Percentiles rank a stretch among this genome's conserved stretches.
Evolutionary conservation across 2,329 filamentous ascomycete genomes (phyloP).

Genomic region (Cladosporium sp.): DNA sequence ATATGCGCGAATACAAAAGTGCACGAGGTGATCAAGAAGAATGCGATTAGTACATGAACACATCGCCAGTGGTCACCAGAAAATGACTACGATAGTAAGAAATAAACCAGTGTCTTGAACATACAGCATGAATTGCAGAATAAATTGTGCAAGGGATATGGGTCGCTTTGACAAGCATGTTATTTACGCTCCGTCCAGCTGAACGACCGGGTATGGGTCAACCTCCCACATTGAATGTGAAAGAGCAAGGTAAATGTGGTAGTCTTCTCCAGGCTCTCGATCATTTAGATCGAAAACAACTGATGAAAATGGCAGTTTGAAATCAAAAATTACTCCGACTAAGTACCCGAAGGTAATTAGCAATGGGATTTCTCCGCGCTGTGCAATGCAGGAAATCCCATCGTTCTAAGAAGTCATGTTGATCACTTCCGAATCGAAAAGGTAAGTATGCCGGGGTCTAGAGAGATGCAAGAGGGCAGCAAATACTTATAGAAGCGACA

Average conservation of each 20-base stretch:
- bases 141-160: too few species aligned
- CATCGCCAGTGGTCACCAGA: too few species aligned
- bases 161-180: too few species aligned
- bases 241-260: background rate
- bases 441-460: background rate
- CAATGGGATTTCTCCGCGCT: conserved; percentile 24
- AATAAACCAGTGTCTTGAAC: too few species aligned
- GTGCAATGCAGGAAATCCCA: conserved; percentile 23
- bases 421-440: conserved; percentile 18
- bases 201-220: background rate
- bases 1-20: too few species aligned
- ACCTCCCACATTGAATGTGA: background rate
- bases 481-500: too few species aligned
- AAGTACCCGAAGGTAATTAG: conserved; percentile 23
- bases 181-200: background rate
- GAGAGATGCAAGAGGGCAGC: conserved; percentile 1
- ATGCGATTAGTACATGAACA: too few species aligned
- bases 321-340: conserved; percentile 27
- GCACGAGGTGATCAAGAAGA: too few species aligned
- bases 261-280: conserved; percentile 22
- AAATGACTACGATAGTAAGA: too few species aligned
- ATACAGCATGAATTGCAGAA: too few species aligned
- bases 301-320: conserved; percentile 25
- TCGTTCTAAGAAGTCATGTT: conserved; percentile 16
- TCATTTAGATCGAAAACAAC: background rate